A percentile compares a stretch with the other conserved stretches of the same genome.
These are phyloP conservation scores for Serendipita sp. DNA, from an alignment of 768 basidiomycete species.

Conservation along the genomic window DNA sequence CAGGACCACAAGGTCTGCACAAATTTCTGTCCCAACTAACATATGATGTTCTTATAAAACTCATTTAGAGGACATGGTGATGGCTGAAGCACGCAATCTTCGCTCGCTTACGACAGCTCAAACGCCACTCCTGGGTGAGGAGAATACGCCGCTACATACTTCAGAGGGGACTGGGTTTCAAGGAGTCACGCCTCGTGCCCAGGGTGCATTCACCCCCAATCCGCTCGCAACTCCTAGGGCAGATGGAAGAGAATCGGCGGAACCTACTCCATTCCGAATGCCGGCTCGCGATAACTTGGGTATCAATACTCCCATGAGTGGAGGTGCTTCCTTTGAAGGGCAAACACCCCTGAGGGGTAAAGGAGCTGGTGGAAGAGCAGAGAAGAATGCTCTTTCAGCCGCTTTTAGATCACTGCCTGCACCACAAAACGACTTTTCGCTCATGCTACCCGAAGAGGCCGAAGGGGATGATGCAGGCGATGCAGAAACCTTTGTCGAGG, in stretches of 20 bases:
- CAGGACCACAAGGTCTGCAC: slow-evolving; percentile 77
- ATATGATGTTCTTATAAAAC: slow-evolving; percentile 8
- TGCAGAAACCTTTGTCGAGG: slow-evolving; percentile 46
- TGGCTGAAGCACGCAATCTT: slow-evolving; percentile 89
- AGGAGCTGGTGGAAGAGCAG: slow-evolving; percentile 40
- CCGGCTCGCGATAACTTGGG: slow-evolving; percentile 83
- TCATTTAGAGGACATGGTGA: slow-evolving; percentile 73
- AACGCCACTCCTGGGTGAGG: slow-evolving; percentile 90
- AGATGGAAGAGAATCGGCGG: slow-evolving; percentile 24
- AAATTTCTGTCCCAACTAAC: background rate
- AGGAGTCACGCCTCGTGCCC: slow-evolving; percentile 84
- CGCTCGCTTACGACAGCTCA: slow-evolving; percentile 86
- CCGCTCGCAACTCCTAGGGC: slow-evolving; percentile 63
- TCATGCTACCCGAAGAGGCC: slow-evolving; percentile 81
- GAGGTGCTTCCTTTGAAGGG: slow-evolving; percentile 31
- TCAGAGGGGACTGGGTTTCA: slow-evolving; percentile 77
- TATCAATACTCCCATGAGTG: slow-evolving; percentile 57
- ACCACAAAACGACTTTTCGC: slow-evolving; percentile 95
- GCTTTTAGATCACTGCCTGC: slow-evolving; percentile 75
- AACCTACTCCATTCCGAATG: slow-evolving; percentile 74
- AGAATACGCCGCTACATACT: slow-evolving; percentile 85
- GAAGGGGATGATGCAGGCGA: slow-evolving; percentile 31
- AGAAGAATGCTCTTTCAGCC: slow-evolving; percentile 60
- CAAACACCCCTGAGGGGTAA: slow-evolving; percentile 61
- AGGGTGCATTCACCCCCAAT: slow-evolving; percentile 86